Conservation (phyloP, 768 basidiomycete genomes). For the Lactarius tabidus region DNA sequence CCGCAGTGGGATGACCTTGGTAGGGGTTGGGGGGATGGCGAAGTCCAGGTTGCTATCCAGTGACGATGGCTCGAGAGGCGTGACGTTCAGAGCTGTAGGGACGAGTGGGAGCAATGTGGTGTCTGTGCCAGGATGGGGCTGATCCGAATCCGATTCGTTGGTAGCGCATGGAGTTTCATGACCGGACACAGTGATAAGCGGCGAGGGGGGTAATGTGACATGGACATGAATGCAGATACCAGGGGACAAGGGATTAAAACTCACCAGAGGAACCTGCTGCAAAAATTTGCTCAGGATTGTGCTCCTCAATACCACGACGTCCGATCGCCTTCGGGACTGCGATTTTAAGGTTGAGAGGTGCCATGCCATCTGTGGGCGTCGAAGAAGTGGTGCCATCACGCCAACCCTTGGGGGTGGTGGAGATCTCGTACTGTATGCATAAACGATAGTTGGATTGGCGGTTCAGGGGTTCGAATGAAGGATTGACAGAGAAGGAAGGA, state of each 20-base stretch:
- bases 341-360: constrained; percentile 19
- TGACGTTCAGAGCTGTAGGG: constrained; percentile 25
- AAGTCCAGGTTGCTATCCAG: constrained; percentile 35
- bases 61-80: constrained; percentile 27
- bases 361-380: constrained; percentile 13
- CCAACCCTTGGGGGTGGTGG: constrained; percentile 21
- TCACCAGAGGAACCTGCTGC: constrained; percentile 35
- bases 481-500: too few relatives aligned
- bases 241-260: constrained; percentile 2
- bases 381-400: constrained; percentile 18
- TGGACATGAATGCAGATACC: not conserved
- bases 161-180: constrained; percentile 27
- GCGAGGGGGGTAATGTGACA: too few relatives aligned
- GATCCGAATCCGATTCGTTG: constrained; percentile 22
- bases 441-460: too few relatives aligned
- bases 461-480: too few relatives aligned
- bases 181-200: constrained; percentile 19
- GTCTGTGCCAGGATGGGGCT: constrained; percentile 12
- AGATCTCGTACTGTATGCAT: constrained; percentile 14
- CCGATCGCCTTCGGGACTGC: constrained; percentile 19
- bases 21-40: constrained; percentile 47
- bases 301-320: constrained; percentile 16
- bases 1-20: constrained; percentile 52
- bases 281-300: constrained; percentile 27
- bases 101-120: constrained; percentile 7